Evolutionary conservation across 108 stramenopile genomes (phyloP), one percentile per base, ranked within the genome.

Genomic region (Mayamaea pseudoterrestris): DNA sequence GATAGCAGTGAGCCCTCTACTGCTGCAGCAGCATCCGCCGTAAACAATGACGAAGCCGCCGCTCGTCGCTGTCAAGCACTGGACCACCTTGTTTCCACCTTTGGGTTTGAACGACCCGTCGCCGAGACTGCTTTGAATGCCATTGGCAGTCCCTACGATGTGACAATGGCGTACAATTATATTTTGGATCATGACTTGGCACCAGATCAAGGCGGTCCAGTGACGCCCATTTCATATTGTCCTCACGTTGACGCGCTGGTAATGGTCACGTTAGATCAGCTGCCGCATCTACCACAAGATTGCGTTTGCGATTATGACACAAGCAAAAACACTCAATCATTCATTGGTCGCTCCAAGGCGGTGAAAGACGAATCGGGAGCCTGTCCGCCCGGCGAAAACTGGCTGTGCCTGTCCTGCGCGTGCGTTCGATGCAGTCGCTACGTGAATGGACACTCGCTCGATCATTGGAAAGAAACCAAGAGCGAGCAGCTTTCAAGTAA

Each of bases 381-480:
- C 0, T 80, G 83, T 50, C 77, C 74, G 2, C 30, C 26, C 12
- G 60, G 62, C 17, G 80, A 80, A 56, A 82, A 88, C 60, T 88
- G 85, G 85, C 42, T 77, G 7, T 88, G 85, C 44, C 47, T 82
- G 30, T 35, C 62, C 22, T 82, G 80, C 43, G 69, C 68, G 2
- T 50, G 43, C 1, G 30, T 75, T 14, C 68, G 71, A 30, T 88
- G 85, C 47, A 73, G 74, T 14, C 54, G 85, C 30, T 88, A 88
- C 50, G 70, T 66, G 39, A 75, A 80, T 61, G 78, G 73, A 12
- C 85, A 88, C 61, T 69, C 71, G 20, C 45, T 70, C 35, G 31
- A 54, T 12, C 85, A 88, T 56, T 82, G 61, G 49, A 55, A 80
- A 51, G n/a, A n/a, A n/a, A n/a, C n/a, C n/a, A n/a, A n/a, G n/a